Conservation (phyloP, 768 basidiomycete species). For the Daedaleopsis sinensis region DNA sequence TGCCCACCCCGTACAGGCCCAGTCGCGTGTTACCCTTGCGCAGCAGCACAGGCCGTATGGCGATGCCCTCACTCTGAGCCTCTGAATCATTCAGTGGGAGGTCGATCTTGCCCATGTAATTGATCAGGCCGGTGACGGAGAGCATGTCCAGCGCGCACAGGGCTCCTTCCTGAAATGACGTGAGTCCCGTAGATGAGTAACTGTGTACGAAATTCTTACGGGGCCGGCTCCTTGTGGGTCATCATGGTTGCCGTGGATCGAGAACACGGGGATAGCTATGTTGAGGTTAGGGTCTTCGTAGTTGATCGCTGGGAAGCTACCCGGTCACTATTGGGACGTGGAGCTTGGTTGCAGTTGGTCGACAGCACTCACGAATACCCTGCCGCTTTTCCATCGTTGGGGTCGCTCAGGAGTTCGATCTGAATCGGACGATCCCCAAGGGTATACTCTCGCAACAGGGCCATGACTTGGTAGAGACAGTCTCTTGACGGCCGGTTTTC, state of each 20-base stretch:
- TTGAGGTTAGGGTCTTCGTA: slow-evolving; percentile 98
- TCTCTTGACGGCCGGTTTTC: slow-evolving; percentile 95
- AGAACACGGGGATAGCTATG: slow-evolving; percentile 95
- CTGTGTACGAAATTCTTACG: slow-evolving; percentile 39
- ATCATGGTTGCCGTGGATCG: slow-evolving; percentile 99
- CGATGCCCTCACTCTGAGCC: slow-evolving; percentile 72
- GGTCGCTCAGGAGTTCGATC: slow-evolving; percentile 90
- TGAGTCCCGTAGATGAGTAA: not conserved
- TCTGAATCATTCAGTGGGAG: slow-evolving; percentile 74
- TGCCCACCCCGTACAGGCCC: slow-evolving; percentile 95
- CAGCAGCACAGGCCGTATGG: slow-evolving; percentile 87
- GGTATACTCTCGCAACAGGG: slow-evolving; percentile 88
- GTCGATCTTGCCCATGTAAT: slow-evolving; percentile 98
- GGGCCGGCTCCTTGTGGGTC: slow-evolving; percentile 96
- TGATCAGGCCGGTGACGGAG: slow-evolving; percentile 90
- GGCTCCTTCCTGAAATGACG: slow-evolving; percentile 75
- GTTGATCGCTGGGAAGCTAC: slow-evolving; percentile 93
- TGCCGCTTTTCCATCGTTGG: slow-evolving; percentile 83
- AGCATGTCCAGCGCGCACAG: slow-evolving; percentile 94
- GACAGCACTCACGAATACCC: slow-evolving; percentile 71
- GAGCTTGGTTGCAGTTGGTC: not conserved
- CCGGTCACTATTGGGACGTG: slow-evolving; percentile 5
- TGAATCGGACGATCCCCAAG: slow-evolving; percentile 88
- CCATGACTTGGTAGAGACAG: slow-evolving; percentile 86
- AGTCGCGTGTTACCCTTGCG: slow-evolving; percentile 84